Evolutionary conservation across 2,329 filamentous ascomycete genomes (phyloP).

Genomic region (Scedosporium boydii): DNA sequence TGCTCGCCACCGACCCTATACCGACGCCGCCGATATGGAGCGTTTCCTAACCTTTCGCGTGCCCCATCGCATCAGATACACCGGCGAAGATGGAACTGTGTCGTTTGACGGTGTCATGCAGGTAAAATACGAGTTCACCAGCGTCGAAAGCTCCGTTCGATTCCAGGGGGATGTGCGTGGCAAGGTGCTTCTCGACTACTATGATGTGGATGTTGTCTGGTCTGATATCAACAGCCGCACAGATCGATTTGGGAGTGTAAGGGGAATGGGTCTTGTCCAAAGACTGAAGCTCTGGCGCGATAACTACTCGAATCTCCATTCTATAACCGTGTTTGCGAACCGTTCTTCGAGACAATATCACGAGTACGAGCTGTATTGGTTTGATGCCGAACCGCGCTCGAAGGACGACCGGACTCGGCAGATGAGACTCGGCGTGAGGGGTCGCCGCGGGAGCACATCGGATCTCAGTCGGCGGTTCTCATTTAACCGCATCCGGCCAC

Average conservation of each 20-base stretch:
- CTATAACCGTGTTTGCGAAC: conserved; percentile 37
- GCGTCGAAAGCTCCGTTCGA: conserved; percentile 33
- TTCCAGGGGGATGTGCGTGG: conserved; percentile 40
- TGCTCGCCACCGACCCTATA: conserved; percentile 39
- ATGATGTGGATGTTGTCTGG: conserved; percentile 43
- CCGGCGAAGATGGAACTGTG: conserved; percentile 32
- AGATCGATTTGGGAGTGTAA: conserved; percentile 39
- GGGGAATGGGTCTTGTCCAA: conserved; percentile 41
- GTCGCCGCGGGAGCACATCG: conserved; percentile 30
- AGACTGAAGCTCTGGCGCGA: conserved; percentile 43
- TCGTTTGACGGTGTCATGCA: conserved; percentile 38
- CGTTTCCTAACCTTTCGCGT: conserved; percentile 37
- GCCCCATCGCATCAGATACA: conserved; percentile 38
- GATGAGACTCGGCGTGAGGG: conserved; percentile 30
- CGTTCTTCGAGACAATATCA: conserved; percentile 34
- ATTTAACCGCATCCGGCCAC: conserved; percentile 31
- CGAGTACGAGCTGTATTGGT: conserved; percentile 37
- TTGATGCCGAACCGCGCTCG: conserved; percentile 35
- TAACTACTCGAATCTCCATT: conserved; percentile 36
- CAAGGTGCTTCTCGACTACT: conserved; percentile 39
- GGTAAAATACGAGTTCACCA: conserved; percentile 41
- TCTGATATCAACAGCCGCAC: conserved; percentile 39
- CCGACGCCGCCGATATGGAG: conserved; percentile 39
- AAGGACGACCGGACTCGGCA: conserved; percentile 36
- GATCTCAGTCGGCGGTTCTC: conserved; percentile 32